Evolutionary conservation across 2,329 filamentous ascomycete species (phyloP), one percentile per base, ranked within the genome.

Genomic region (Venturia aucupariae): DNA sequence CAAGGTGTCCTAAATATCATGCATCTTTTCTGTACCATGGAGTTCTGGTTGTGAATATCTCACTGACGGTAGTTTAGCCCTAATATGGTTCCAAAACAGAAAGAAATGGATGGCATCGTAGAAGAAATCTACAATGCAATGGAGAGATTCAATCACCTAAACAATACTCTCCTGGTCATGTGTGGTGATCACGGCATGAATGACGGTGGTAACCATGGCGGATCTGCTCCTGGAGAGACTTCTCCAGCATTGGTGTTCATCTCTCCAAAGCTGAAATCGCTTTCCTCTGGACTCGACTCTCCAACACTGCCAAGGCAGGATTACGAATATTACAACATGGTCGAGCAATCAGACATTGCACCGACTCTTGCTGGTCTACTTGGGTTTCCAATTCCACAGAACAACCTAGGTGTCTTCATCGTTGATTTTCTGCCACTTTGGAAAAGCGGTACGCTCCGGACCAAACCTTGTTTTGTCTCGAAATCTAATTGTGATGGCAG

Each of bases 101-200:
- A 77, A 24, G 95, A 99, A 75, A 99, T 99, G 93, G 93, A 97
- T 71, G 81, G 76, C 0, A 88, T 97, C 67, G 87, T 97, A 46
- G 80, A 81, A 67, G 78, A 84, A 65, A 88, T 99, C 32, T 97
- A 90, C 72, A 78, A 81, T 15, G 88, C 90, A 7, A 89, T 99
- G 68, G 82, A 89, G 71, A 81, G 81, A 4, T 78, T 89, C 64
- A 73, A 82, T 1, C 88, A 96, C 74, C 84, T 97, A 0, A 73
- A 84, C 39, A 89, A 89, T 4, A 92, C 93, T 0, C 78, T 99
- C 1, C 82, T 99, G 57, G 86, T 99, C 3, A 77, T 99, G 7
- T 91, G 88, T 65, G 94, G 94, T 64, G 95, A 99, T 71, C 94
- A 99, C 73, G 94, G 94, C n/a, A 99, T 99, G 94, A 99, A 97